Conservation (phyloP, 352 stramenopile genomes). For the Phytophthora colocasiae region DNA sequence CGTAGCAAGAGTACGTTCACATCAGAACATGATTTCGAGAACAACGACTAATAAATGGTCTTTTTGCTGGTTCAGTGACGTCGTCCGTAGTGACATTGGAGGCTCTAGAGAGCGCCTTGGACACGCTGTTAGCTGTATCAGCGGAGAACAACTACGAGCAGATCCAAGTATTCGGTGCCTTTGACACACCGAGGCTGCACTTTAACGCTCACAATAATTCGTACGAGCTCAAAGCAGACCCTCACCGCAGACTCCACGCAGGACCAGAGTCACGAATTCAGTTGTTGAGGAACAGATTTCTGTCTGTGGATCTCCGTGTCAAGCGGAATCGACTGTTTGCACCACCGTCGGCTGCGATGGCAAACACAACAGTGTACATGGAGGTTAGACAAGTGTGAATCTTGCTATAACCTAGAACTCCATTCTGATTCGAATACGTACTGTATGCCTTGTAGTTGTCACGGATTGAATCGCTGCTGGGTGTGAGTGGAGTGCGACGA, state of each 20-base stretch:
- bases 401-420: neutral
- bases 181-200: constrained; percentile 70
- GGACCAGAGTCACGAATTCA: constrained; percentile 63
- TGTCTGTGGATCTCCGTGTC: constrained; percentile 73
- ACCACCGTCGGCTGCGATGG: constrained; percentile 59
- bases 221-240: constrained; percentile 76
- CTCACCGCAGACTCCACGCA: constrained; percentile 64
- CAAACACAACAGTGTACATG: constrained; percentile 74
- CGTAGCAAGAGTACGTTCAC: constrained; percentile 78
- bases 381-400: constrained; percentile 9
- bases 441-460: constrained; percentile 57
- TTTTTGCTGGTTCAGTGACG: constrained; percentile 54
- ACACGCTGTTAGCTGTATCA: constrained; percentile 84
- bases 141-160: constrained; percentile 81
- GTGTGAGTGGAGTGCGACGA: constrained; percentile 73
- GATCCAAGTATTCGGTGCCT: constrained; percentile 88
- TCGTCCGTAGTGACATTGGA: constrained; percentile 86
- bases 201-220: constrained; percentile 72
- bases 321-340: constrained; percentile 88
- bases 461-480: constrained; percentile 88
- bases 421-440: neutral
- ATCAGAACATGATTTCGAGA: neutral
- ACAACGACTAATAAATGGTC: neutral
- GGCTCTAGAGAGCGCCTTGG: constrained; percentile 81
- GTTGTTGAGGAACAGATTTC: constrained; percentile 74